A percentile compares a stretch with the other conserved stretches of the same genome.
Evolutionary conservation across 1,284 basidiomycete genomes (phyloP).

Genomic region (Trichosporon coremiiforme): DNA sequence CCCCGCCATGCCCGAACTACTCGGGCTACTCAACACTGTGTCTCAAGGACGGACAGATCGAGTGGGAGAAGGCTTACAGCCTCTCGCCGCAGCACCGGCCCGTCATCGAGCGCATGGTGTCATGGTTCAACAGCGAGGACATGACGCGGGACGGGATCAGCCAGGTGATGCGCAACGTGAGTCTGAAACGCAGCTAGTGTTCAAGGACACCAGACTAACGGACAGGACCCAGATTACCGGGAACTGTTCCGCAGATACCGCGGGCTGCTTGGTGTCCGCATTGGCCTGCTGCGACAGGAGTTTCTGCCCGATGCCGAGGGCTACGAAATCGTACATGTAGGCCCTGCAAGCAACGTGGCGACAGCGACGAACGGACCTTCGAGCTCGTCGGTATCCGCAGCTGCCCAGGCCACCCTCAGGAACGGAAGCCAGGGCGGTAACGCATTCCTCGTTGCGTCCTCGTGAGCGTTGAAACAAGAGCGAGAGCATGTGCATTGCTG

Average conservation of each 20-base stretch:
- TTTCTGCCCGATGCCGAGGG: slow-evolving; percentile 14
- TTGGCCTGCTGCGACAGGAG: slow-evolving; percentile 11
- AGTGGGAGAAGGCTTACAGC: slow-evolving; percentile 17
- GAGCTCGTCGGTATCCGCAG: neutral
- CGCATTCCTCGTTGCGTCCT: neutral
- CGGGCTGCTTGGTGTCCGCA: slow-evolving; percentile 13
- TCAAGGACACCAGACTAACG: neutral
- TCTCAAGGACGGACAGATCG: slow-evolving; percentile 13
- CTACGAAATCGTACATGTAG: slow-evolving; percentile 14
- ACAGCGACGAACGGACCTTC: neutral
- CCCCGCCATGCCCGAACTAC: slow-evolving; percentile 16
- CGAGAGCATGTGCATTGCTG: neutral
- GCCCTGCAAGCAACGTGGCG: slow-evolving; percentile 10
- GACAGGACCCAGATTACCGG: slow-evolving; percentile 12
- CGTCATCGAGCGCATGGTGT: slow-evolving; percentile 11
- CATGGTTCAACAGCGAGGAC: slow-evolving; percentile 17
- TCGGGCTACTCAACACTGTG: slow-evolving; percentile 14
- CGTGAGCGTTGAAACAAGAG: neutral
- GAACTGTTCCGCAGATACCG: slow-evolving; percentile 18
- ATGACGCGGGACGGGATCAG: slow-evolving; percentile 14
- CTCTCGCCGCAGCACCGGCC: slow-evolving; percentile 12
- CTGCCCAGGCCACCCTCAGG: neutral
- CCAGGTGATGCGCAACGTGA: slow-evolving; percentile 14
- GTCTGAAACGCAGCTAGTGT: neutral
- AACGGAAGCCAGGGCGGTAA: slow-evolving; percentile 10